Conservation (phyloP, 2,329 filamentous ascomycete genomes). For the Coleophoma crateriformis region DNA sequence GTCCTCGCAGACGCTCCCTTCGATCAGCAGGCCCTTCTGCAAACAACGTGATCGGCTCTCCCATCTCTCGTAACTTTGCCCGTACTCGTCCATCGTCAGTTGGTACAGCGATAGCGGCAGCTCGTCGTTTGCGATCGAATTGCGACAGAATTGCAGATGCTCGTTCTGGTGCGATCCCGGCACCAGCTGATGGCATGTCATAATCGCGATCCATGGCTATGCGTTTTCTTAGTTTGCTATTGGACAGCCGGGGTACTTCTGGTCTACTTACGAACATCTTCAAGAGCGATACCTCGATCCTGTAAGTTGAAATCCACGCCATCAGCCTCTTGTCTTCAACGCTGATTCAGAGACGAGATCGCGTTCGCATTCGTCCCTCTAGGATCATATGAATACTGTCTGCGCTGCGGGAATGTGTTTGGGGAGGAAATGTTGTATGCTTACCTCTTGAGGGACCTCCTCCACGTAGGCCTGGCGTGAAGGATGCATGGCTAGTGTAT, state of each 20-base stretch:
- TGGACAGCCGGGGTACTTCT: background rate
- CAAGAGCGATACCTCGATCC: constrained; percentile 49
- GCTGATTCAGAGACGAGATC: constrained; percentile 1
- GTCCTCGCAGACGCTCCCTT: constrained; percentile 77
- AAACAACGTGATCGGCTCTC: constrained; percentile 92
- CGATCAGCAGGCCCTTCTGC: constrained; percentile 84
- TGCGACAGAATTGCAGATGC: constrained; percentile 42
- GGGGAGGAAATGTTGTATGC: constrained; percentile 19
- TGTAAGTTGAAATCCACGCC: constrained; percentile 16
- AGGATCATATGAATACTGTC: constrained; percentile 27
- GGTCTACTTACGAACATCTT: constrained; percentile 54
- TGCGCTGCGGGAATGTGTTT: constrained; percentile 12
- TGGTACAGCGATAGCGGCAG: constrained; percentile 83
- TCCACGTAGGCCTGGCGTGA: constrained; percentile 92
- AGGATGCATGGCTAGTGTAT: constrained; percentile 60
- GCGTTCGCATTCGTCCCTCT: constrained; percentile 8
- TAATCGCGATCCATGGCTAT: constrained; percentile 76
- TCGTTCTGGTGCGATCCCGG: constrained; percentile 25
- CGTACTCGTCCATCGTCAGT: constrained; percentile 90
- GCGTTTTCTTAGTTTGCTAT: constrained; percentile 6
- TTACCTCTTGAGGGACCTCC: constrained; percentile 66
- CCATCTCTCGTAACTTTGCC: constrained; percentile 72
- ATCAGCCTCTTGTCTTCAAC: constrained; percentile 15
- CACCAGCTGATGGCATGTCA: constrained; percentile 28
- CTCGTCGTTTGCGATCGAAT: constrained; percentile 85